phyloP scores from a whole-genome alignment of 108 stramenopile species.

The Cyclotella sp. region DNA sequence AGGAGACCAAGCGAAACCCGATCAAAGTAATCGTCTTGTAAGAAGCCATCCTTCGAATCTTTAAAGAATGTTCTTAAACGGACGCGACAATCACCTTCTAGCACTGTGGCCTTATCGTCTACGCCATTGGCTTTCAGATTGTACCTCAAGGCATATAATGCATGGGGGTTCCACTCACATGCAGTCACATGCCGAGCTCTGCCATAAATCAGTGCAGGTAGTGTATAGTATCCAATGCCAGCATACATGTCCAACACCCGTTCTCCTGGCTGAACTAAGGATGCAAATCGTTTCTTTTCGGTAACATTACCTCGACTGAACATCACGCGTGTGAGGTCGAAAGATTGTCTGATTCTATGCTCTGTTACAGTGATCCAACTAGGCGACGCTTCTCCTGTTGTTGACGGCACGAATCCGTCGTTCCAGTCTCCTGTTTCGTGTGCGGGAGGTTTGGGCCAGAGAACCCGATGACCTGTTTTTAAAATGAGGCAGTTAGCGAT shows the following conservation, averaged over 20 bases:
- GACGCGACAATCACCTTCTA: slow-evolving; percentile 83
- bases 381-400: slow-evolving; percentile 56
- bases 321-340: slow-evolving; percentile 95
- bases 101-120: slow-evolving; percentile 61
- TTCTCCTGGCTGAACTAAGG: slow-evolving; percentile 73
- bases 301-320: slow-evolving; percentile 94
- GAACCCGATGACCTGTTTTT: slow-evolving; percentile 54
- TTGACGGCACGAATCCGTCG: slow-evolving; percentile 25
- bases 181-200: slow-evolving; percentile 74
- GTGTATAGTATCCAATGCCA: slow-evolving; percentile 96
- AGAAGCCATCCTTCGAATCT: not conserved
- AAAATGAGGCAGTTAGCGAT: not conserved
- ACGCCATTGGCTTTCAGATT: slow-evolving; percentile 87
- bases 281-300: slow-evolving; percentile 92
- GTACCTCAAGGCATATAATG: slow-evolving; percentile 71
- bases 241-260: slow-evolving; percentile 93
- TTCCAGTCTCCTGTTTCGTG: slow-evolving; percentile 20
- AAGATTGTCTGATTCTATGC: slow-evolving; percentile 86
- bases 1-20: slow-evolving; percentile 93
- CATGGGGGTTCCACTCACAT: slow-evolving; percentile 94
- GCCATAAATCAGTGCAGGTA: slow-evolving; percentile 86
- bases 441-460: slow-evolving; percentile 62
- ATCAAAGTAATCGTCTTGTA: slow-evolving; percentile 65
- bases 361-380: slow-evolving; percentile 95
- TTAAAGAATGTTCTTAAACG: slow-evolving; percentile 23